These are phyloP conservation scores for Candida silvatica DNA, from an alignment of 805 yeast genomes.

Conservation along the genomic window DNA sequence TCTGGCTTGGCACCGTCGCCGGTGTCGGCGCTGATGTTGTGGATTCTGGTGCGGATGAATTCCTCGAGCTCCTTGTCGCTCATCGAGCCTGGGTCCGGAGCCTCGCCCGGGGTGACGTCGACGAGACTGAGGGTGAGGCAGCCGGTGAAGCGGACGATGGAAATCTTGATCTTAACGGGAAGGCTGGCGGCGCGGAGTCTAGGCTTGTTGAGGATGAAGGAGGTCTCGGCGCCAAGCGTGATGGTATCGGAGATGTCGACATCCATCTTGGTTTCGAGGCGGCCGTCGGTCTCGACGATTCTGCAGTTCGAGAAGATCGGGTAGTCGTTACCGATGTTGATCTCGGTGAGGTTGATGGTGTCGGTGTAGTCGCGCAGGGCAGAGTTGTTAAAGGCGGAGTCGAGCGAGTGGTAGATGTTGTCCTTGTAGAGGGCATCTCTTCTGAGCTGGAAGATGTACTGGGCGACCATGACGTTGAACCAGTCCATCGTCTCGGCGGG, in stretches of 20 bases:
- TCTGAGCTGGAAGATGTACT: slow-evolving; percentile 77
- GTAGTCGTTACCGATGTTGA: slow-evolving; percentile 89
- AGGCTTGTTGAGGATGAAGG: slow-evolving; percentile 72
- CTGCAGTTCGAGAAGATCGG: slow-evolving; percentile 94
- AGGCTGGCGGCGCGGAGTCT: slow-evolving; percentile 76
- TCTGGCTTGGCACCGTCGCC: not conserved
- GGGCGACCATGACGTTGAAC: slow-evolving; percentile 93
- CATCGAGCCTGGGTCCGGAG: slow-evolving; percentile 7
- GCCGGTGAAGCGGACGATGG: slow-evolving; percentile 86
- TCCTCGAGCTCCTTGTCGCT: slow-evolving; percentile 3
- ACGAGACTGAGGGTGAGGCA: slow-evolving; percentile 72
- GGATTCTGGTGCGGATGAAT: not conserved
- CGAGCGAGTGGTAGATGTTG: slow-evolving; percentile 73
- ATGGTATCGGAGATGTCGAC: slow-evolving; percentile 83
- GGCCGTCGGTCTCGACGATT: slow-evolving; percentile 43
- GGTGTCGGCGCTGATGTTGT: not conserved
- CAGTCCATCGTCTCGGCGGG: slow-evolving; percentile 89
- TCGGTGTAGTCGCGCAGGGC: slow-evolving; percentile 77
- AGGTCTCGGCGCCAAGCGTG: slow-evolving; percentile 79
- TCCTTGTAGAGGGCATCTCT: slow-evolving; percentile 83
- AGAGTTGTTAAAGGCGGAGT: slow-evolving; percentile 53
- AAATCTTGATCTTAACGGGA: slow-evolving; percentile 78
- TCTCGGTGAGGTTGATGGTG: slow-evolving; percentile 69
- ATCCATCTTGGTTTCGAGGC: slow-evolving; percentile 80
- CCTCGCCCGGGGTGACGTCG: slow-evolving; percentile 25